A percentile compares a stretch with the other conserved stretches of the same genome.
phyloP scores from a whole-genome alignment of 148 eudicot genomes.

The Chenopodium album region DNA sequence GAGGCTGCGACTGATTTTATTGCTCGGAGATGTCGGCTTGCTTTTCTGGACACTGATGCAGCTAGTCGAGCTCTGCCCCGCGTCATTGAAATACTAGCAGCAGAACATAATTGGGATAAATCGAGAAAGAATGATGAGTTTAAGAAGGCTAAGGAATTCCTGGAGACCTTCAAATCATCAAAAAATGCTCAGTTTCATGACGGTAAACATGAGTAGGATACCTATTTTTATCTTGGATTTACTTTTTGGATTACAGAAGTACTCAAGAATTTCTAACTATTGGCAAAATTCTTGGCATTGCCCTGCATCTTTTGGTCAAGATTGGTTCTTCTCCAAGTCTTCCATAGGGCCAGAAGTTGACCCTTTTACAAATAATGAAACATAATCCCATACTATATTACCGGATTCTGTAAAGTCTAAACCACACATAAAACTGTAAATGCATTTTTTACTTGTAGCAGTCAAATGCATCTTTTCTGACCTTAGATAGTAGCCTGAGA shows the following conservation, averaged over 20 bases:
- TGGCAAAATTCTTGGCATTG: background rate
- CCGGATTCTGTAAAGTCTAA: background rate
- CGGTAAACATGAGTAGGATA: conserved; percentile 71
- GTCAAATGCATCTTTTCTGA: background rate
- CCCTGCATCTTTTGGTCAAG: background rate
- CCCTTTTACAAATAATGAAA: background rate
- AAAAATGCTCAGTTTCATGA: conserved; percentile 92
- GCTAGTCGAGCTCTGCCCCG: conserved; percentile 80
- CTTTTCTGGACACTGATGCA: conserved; percentile 97
- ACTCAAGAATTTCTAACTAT: background rate
- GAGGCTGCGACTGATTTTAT: conserved; percentile 91
- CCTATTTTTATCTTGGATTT: background rate
- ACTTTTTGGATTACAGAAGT: background rate
- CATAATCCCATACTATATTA: background rate
- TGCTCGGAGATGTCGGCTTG: conserved; percentile 90
- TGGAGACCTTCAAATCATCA: conserved; percentile 90
- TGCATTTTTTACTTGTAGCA: background rate
- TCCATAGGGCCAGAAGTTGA: background rate
- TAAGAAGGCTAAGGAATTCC: conserved; percentile 52
- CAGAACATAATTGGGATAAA: conserved; percentile 84
- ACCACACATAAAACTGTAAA: conserved; percentile 12
- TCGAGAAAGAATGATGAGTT: conserved; percentile 68
- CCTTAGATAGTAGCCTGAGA: background rate
- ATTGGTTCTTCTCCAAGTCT: background rate
- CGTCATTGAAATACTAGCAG: conserved; percentile 68